Evolutionary conservation across 768 basidiomycete genomes (phyloP).

Genomic region (Scleroderma bovista): DNA sequence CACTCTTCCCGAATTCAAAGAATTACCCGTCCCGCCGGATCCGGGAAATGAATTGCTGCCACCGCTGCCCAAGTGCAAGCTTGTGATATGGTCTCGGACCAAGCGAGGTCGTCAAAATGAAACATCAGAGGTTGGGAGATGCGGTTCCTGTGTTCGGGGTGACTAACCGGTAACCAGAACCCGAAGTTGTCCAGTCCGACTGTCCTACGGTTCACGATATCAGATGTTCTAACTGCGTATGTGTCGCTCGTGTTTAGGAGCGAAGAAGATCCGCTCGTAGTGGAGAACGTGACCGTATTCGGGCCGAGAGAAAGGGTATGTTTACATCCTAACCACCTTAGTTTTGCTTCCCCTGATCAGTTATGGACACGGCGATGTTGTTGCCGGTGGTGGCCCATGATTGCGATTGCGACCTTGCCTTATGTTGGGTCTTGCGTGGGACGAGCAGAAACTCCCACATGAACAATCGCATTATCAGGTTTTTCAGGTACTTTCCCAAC

Average conservation of each 20-base stretch:
- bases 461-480: conserved; percentile 63
- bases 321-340: not conserved
- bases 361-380: not conserved
- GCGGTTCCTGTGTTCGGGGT: not conserved
- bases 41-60: not conserved
- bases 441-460: conserved; percentile 55
- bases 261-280: conserved; percentile 35
- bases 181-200: conserved; percentile 21
- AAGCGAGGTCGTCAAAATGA: conserved; percentile 8
- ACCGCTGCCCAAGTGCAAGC: conserved; percentile 23
- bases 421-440: not conserved
- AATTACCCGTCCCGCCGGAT: not conserved
- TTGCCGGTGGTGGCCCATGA: not conserved
- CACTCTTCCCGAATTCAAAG: conserved; percentile 9
- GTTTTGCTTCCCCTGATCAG: not conserved
- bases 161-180: not conserved
- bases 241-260: conserved; percentile 41
- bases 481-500: conserved; percentile 61
- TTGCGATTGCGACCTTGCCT: not conserved
- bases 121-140: not conserved
- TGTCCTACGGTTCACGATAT: conserved; percentile 53
- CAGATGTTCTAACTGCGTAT: conserved; percentile 64
- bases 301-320: conserved; percentile 67
- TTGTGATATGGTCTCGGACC: conserved; percentile 53
- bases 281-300: conserved; percentile 65